Base-by-base conservation (phyloP, 768 basidiomycete genomes). In the Naganishia antarctica region DNA sequence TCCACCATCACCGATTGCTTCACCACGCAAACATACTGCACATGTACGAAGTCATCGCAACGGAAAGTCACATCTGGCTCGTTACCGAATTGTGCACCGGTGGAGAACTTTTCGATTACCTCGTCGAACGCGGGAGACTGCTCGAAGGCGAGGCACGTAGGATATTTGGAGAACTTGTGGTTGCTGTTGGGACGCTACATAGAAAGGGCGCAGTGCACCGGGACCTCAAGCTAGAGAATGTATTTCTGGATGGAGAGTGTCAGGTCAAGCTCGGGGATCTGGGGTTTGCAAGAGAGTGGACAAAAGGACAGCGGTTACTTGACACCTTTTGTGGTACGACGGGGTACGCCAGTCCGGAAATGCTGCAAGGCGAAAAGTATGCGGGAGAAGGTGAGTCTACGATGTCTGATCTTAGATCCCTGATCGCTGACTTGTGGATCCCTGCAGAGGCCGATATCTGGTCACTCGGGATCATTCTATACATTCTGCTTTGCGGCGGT, bases 21-120 rank as follows among this genome's bases (percentile, higher is more conserved):
- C 96, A 96, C 75, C 94, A 98, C 73, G 91, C 91, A 0, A 86
- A 96, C 74, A 85, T 99, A 72, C 90, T 91, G 15, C 91, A 94
- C 74, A 86, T 98, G 78, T 96, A 89, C 80, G 94, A 99, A 79
- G 90, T 98, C 74, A 89, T 98, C 74, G 96, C 96, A 9, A 98
- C 96, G 1, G 96, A 99, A 79, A 84, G 85, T 26, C 84, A 85
- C 68, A 93, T 99, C 74, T 98, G 92, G 91, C 91, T 99, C 64
- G 88, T 99, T 45, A 90, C 92, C 16, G 96, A 99, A 74, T 86
- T 99, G 34, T 98, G 96, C 78, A 87, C 86, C 47, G 96, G 96
- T 11, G 96, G 96, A 43, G 96, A 99, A 78, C 84, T 99, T 29
- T 99, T 97, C 78, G 96, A 98, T 79, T 98, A 98, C 74, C 86